Base-by-base conservation (phyloP, 2,329 filamentous ascomycete genomes). In the Aspergillus bombycis region DNA sequence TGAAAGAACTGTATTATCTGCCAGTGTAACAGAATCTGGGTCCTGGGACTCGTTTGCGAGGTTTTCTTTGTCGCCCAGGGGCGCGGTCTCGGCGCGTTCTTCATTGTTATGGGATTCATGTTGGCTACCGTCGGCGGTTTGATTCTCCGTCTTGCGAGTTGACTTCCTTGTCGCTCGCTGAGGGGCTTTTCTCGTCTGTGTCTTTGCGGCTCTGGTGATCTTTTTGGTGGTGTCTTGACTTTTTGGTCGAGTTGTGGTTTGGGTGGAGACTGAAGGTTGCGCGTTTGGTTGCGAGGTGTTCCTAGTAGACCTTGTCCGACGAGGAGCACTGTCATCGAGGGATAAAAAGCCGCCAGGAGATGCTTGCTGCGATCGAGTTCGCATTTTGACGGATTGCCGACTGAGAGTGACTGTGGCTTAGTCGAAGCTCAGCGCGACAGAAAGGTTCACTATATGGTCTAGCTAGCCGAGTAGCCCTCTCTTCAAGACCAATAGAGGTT, bases 351-450 rank as follows among this genome's bases (percentile, higher is more conserved):
- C 74, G 43, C 71, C 68, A 36, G 77, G 76, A 38, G 76, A 77
- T 21, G 73, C 66, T 26, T 74, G 73, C 63, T 79, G 75, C 34
- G 77, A 79, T 60, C 77, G 76, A 60, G 76, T 77, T 45, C 77
- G 75, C 77, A 79, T 79, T 59, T 65, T 71, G 67, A 26, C 41
- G 12, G 32, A 28, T 38, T 57, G 48, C 48, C 41, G 53, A 36
- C 32, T 19, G 46, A 41, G 34, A 54, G 61, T 48, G 50, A 32
- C 41, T 41, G 46, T 28, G 48, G 58, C 53, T 62, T 16, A 36
- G 34, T 46, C 41, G 32, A 54, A 61, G 59, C 23, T 30, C 30
- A 48, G 28, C 26, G 41, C 38, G 56, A 52, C 52, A 38, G 52
- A 54, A 53, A 45, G 38, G 28, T 36, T 5, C 48, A 52, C 19